Evolutionary conservation across 2,329 filamentous ascomycete genomes (phyloP).

Genomic region (Colletotrichum horii): DNA sequence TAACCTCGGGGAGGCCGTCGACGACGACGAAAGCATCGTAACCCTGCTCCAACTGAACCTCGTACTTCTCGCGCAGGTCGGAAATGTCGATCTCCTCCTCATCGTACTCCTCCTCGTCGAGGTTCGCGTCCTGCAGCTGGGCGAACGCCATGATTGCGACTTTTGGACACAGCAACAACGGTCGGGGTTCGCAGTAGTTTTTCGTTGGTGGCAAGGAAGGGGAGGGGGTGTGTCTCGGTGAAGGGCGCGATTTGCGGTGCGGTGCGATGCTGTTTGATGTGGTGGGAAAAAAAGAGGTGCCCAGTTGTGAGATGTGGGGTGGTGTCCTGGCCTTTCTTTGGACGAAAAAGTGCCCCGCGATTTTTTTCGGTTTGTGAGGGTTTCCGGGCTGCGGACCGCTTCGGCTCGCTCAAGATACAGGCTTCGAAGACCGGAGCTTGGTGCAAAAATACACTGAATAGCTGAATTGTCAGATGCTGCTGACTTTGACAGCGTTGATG

Average conservation of each 20-base stretch:
- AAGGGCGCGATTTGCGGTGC: constrained; percentile 10
- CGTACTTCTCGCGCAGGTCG: constrained; percentile 91
- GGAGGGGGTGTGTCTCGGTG: constrained; percentile 18
- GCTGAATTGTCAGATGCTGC: neutral
- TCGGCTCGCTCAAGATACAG: neutral
- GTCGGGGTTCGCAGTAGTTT: constrained; percentile 3
- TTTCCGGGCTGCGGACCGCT: constrained; percentile 10
- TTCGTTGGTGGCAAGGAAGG: neutral
- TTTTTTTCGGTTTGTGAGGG: constrained; percentile 17
- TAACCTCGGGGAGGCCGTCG: constrained; percentile 90
- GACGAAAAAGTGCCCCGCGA: constrained; percentile 21
- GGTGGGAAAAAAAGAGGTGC: constrained; percentile 23
- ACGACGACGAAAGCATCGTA: constrained; percentile 96
- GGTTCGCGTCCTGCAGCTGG: constrained; percentile 88
- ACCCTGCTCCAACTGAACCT: constrained; percentile 94
- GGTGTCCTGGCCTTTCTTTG: constrained; percentile 1
- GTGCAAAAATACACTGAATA: neutral
- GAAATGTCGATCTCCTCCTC: constrained; percentile 95
- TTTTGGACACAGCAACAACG: constrained; percentile 12
- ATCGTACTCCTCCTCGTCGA: constrained; percentile 84
- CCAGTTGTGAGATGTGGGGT: constrained; percentile 12
- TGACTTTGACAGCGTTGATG: neutral
- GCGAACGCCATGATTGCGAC: constrained; percentile 87
- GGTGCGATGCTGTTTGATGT: constrained; percentile 13
- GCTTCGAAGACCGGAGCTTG: neutral